These are phyloP conservation scores for Podila horticola DNA, from an alignment of 192 early-diverging fungal genomes.

Conservation along the genomic window DNA sequence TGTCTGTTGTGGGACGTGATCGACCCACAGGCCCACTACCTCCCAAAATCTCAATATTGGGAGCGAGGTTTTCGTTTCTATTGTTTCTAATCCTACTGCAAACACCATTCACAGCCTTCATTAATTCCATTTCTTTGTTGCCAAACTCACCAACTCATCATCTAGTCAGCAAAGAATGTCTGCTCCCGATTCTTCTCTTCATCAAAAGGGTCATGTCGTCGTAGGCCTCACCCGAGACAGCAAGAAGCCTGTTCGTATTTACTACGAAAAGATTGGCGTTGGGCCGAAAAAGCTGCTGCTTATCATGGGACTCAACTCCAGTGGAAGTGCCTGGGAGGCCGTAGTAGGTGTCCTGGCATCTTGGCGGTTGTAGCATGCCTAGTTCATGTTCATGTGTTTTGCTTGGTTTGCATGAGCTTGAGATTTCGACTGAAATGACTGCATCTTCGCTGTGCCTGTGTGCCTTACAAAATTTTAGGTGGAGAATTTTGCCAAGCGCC, in stretches of 20 bases:
- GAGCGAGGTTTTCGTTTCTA: too few species aligned
- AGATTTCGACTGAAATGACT: background rate
- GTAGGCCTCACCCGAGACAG: constrained; percentile 50
- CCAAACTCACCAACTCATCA: too few species aligned
- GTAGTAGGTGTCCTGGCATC: constrained; percentile 15
- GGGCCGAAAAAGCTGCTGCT: constrained; percentile 77
- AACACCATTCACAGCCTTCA: too few species aligned
- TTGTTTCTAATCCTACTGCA: too few species aligned
- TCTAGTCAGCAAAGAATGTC: too few species aligned
- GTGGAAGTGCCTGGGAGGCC: constrained; percentile 35
- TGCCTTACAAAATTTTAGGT: constrained; percentile 52
- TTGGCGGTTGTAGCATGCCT: too few species aligned
- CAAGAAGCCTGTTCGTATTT: constrained; percentile 64
- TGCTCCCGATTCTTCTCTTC: too few species aligned
- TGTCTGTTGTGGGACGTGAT: too few species aligned
- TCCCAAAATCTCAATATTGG: too few species aligned
- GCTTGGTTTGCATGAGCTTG: background rate
- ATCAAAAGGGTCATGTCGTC: constrained; percentile 50
- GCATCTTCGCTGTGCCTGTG: background rate
- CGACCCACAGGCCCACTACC: too few species aligned
- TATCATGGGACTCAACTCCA: constrained; percentile 71
- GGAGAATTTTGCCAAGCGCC: constrained; percentile 69
- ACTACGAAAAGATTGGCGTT: constrained; percentile 82
- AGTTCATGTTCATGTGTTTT: background rate
- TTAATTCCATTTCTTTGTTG: too few species aligned